Conservation (phyloP, 306 rosid genomes). For the Pachyrhizus erosus region DNA sequence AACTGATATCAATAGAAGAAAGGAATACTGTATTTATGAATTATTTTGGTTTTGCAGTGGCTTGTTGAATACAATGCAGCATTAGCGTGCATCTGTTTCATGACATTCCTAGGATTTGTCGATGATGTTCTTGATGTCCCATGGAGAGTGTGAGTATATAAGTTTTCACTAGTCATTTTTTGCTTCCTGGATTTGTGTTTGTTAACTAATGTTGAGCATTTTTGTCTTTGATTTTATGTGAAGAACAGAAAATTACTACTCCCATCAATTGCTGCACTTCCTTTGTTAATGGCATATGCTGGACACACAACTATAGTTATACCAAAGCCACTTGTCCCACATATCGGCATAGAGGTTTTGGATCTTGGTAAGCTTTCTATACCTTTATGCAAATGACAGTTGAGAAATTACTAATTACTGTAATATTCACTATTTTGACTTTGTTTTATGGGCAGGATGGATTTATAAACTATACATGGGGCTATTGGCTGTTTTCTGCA, state of each 20-base stretch:
- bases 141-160: conserved; percentile 94
- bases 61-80: conserved; percentile 98
- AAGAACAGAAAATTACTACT: conserved; percentile 85
- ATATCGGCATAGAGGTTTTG: conserved; percentile 72
- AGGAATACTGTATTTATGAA: conserved; percentile 19
- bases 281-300: conserved; percentile 98
- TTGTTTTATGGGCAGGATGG: conserved; percentile 67
- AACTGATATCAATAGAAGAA: conserved; percentile 14
- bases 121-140: conserved; percentile 98
- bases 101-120: conserved; percentile 95
- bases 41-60: conserved; percentile 76
- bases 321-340: conserved; percentile 90
- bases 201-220: conserved; percentile 35
- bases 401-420: conserved; percentile 28
- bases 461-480: conserved; percentile 94
- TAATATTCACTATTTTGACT: conserved; percentile 4
- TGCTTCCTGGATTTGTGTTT: conserved; percentile 28
- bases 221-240: conserved; percentile 40
- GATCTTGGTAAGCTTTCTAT: conserved; percentile 77
- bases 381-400: conserved; percentile 35
- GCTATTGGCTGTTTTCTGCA: conserved; percentile 94
- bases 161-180: conserved; percentile 29
- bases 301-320: conserved; percentile 96
- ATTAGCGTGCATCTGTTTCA: conserved; percentile 87
- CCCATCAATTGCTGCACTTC: conserved; percentile 95